Conservation (phyloP, 768 basidiomycete genomes). For the Psilocybe sp. region DNA sequence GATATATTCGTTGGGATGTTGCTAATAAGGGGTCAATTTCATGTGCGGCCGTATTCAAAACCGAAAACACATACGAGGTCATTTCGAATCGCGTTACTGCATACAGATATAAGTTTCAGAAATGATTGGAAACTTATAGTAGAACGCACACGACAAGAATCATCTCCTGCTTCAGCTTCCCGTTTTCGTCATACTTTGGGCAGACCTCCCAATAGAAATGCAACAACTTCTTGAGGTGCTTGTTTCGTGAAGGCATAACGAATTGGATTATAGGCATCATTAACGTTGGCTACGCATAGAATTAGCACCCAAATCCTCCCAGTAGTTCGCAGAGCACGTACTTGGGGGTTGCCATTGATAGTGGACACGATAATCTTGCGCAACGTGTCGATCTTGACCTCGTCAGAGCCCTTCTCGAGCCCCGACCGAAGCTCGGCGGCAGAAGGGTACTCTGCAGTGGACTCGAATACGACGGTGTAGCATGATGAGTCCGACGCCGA, state of each 20-base stretch:
- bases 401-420: slow-evolving; percentile 94
- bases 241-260: slow-evolving; percentile 92
- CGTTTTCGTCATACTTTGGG: slow-evolving; percentile 94
- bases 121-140: background rate
- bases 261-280: slow-evolving; percentile 99
- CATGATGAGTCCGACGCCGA: slow-evolving; percentile 60
- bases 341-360: slow-evolving; percentile 92
- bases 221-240: slow-evolving; percentile 94
- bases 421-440: slow-evolving; percentile 76
- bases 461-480: slow-evolving; percentile 79
- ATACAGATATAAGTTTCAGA: slow-evolving; percentile 8
- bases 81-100: slow-evolving; percentile 93
- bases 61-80: slow-evolving; percentile 68
- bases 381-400: slow-evolving; percentile 95
- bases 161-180: slow-evolving; percentile 99
- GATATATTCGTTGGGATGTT: slow-evolving; percentile 99
- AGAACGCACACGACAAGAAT: slow-evolving; percentile 90
- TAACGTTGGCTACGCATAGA: slow-evolving; percentile 62
- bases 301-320: slow-evolving; percentile 2
- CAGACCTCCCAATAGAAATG: slow-evolving; percentile 98
- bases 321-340: slow-evolving; percentile 30
- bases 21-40: slow-evolving; percentile 40
- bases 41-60: slow-evolving; percentile 2
- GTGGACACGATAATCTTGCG: slow-evolving; percentile 91
- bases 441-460: slow-evolving; percentile 71